Conservation (phyloP, 1,284 basidiomycete genomes). For the Bothia castanella region DNA sequence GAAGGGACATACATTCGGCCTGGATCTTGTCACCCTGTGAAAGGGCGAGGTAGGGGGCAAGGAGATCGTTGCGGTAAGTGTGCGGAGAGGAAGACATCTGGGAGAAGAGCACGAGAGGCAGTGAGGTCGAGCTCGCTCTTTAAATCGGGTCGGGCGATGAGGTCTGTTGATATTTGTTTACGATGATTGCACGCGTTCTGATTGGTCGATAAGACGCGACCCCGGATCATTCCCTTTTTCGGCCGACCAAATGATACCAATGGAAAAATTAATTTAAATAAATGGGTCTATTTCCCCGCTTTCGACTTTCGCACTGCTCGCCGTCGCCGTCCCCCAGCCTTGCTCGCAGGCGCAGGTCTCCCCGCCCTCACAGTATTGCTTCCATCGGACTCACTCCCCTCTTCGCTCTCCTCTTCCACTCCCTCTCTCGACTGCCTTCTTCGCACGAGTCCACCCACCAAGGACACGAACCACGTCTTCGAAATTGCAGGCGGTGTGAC, state of each 20-base stretch:
- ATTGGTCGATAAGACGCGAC: constrained; percentile 34
- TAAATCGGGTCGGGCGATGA: constrained; percentile 22
- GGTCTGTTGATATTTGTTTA: constrained; percentile 28
- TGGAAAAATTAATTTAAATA: not conserved
- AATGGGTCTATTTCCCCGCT: constrained; percentile 21
- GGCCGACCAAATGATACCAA: constrained; percentile 9
- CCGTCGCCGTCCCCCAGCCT: constrained; percentile 58
- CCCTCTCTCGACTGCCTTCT: constrained; percentile 15
- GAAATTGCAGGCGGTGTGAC: constrained; percentile 45
- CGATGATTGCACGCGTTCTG: not conserved
- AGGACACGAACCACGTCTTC: constrained; percentile 50
- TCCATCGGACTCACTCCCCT: constrained; percentile 22
- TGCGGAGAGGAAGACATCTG: constrained; percentile 26
- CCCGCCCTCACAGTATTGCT: constrained; percentile 42
- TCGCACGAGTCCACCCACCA: constrained; percentile 34
- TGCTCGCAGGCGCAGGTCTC: constrained; percentile 38
- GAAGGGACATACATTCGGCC: constrained; percentile 74
- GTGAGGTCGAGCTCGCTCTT: constrained; percentile 8
- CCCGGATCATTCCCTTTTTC: not conserved
- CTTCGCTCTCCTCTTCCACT: constrained; percentile 10
- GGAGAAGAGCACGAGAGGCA: not conserved
- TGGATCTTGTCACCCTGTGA: constrained; percentile 85
- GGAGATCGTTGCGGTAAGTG: constrained; percentile 74
- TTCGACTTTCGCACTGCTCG: constrained; percentile 43
- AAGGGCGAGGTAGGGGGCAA: constrained; percentile 82